Evolutionary conservation across 306 rosid genomes (phyloP), one percentile per base, ranked within the genome.

Genomic region (Canavalia gladiata): DNA sequence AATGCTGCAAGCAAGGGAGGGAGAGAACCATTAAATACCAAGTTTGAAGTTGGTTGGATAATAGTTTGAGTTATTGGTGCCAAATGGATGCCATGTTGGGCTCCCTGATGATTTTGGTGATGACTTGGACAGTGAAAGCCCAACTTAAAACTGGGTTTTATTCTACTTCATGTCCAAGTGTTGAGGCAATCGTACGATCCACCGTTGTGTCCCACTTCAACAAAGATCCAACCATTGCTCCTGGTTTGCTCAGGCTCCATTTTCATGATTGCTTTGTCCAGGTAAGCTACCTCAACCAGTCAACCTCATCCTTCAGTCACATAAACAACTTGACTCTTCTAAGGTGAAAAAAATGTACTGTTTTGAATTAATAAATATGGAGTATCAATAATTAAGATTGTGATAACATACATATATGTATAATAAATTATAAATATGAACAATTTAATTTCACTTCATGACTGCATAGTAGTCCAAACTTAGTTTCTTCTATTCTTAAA

Each of bases 161-260:
- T 68, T 87, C 92, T 2, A 80, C 67, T 75, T 82, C 94, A 73
- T 94, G 98, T 75, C 94, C 93, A 13, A 85, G 35, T 52, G 94
- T 86, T 2, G 96, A 94, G 86, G 72, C 72, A 83, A 85, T 84
- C 0, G 86, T 94, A 8, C 82, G 92, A 70, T 90, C 96, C 68
- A 88, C 90, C 0, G 92, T 92, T 45, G 85, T 84, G 84, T 87
- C 95, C 28, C 5, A 84, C 86, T 84, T 77, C 83, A 86, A 71
- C 37, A 86, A 84, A 46, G 94, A 91, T 84, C 94, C 87, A 34
- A 76, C 91, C 51, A 62, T 88, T 68, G 89, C 91, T 8, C 88
- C 90, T 43, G 97, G 89, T 57, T 68, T 94, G 11, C 95, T 90
- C 39, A 87, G 91, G 80, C 92, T 92, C 80, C 94, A 87, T 65